Base-by-base conservation (phyloP, 106 monocot genomes). In the Dendrobium huoshanense region DNA sequence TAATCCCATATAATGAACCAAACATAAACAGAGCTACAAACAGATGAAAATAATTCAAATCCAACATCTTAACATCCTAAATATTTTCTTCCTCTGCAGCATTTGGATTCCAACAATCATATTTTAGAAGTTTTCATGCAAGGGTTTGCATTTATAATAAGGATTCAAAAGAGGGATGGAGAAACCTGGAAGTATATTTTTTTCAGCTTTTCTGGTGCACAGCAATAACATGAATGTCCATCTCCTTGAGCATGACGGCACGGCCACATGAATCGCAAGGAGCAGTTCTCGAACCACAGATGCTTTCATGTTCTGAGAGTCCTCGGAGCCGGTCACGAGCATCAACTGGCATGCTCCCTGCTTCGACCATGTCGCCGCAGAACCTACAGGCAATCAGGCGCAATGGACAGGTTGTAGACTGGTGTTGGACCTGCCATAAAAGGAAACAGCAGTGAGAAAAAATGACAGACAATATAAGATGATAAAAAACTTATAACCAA, bases 231-330 rank as follows among this genome's bases (percentile, higher is more conserved):
- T 98, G 97, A 59, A 94, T 92, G 67, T 98, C 91, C 92, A 95
- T 98, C 22, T 98, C 94, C 75, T 98, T 98, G 27, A 98, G 87
- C 94, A 94, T 95, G 43, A 98, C 94, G 42, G 97, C 85, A 41
- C 97, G 87, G 4, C 94, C 94, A 40, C 94, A 98, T 8, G 94
- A 95, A 78, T 92, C 92, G 43, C 97, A 98, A 7, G 94, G 97
- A n/a, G 97, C 86, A 0, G 97, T 98, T 77, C 97, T 86, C 0
- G 97, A 98, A 44, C 97, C 94, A 45, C 94, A 97, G 11, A 89
- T 27, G 72, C 97, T 97, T 81, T 97, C 97, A 15, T 97, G 97
- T 73, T 97, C 92, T 3, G 82, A 85, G 11, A 97, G 79, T 9
- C 94, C 94, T 61, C 94, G 84, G 45, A 97, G 75, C 40, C 92